Evolutionary conservation across 2,329 filamentous ascomycete species (phyloP).

Genomic region (Hyphodiscus sp.): DNA sequence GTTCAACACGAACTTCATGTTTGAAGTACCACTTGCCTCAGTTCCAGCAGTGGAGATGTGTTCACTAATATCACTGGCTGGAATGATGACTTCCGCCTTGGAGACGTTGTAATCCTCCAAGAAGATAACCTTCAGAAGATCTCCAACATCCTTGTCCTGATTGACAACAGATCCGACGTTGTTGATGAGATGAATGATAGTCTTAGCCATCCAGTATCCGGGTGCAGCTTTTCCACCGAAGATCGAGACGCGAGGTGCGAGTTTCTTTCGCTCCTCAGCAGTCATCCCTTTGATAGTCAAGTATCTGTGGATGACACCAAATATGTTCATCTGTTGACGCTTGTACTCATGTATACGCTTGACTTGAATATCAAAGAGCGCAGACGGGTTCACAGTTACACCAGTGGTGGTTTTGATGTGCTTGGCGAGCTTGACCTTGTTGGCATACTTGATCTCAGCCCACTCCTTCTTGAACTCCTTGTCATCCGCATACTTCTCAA

Average conservation of each 20-base stretch:
- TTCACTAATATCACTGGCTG: constrained; percentile 93
- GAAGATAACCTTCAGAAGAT: constrained; percentile 95
- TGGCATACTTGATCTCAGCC: constrained; percentile 92
- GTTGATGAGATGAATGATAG: constrained; percentile 95
- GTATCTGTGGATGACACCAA: constrained; percentile 94
- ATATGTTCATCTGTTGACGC: constrained; percentile 97
- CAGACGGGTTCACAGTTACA: constrained; percentile 75
- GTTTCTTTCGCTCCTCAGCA: constrained; percentile 78
- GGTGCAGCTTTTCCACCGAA: constrained; percentile 97
- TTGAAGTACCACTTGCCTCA: constrained; percentile 83
- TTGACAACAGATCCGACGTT: constrained; percentile 86
- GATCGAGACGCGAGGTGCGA: constrained; percentile 82
- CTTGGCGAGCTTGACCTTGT: constrained; percentile 87
- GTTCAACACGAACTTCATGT: constrained; percentile 99
- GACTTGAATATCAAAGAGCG: constrained; percentile 94
- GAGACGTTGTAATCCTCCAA: constrained; percentile 98
- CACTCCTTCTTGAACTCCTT: constrained; percentile 89
- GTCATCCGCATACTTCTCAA: constrained; percentile 80
- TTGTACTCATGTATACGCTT: constrained; percentile 99
- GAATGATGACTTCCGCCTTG: constrained; percentile 95
- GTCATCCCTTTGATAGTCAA: constrained; percentile 80
- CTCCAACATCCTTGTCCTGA: constrained; percentile 84
- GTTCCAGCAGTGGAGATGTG: constrained; percentile 98
- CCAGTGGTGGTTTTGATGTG: constrained; percentile 80
- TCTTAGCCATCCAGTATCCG: constrained; percentile 99